Conservation (phyloP, 768 basidiomycete genomes). For the Boletus patriciae region DNA sequence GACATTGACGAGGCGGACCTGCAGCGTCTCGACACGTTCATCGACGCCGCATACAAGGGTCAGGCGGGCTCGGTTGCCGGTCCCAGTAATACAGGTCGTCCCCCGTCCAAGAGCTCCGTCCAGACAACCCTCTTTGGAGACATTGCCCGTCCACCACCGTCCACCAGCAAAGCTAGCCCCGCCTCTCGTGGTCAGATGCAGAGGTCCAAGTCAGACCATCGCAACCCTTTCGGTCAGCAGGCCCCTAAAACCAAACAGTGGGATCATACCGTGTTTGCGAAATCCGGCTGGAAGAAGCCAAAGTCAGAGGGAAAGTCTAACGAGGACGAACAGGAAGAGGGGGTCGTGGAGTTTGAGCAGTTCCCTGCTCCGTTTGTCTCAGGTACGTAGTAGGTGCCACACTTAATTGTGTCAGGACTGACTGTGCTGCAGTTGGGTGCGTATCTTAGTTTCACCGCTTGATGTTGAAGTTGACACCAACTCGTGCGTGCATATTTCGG, state of each 20-base stretch:
- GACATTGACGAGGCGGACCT: conserved; percentile 60
- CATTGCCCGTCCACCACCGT: conserved; percentile 39
- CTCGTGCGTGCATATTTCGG: background rate
- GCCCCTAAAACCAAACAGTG: conserved; percentile 76
- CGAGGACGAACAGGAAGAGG: conserved; percentile 59
- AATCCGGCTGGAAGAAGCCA: conserved; percentile 64
- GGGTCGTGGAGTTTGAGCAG: conserved; percentile 71
- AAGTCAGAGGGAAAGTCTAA: conserved; percentile 56
- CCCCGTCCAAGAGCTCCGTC: conserved; percentile 39
- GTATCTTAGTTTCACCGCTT: conserved; percentile 23
- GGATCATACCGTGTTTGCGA: conserved; percentile 89
- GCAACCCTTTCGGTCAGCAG: conserved; percentile 51
- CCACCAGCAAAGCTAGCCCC: conserved; percentile 30
- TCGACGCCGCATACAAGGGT: conserved; percentile 47
- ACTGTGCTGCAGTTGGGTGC: conserved; percentile 50
- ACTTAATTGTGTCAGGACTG: conserved; percentile 2
- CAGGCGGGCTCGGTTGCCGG: conserved; percentile 44
- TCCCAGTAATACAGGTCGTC: conserved; percentile 27
- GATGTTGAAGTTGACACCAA: conserved; percentile 4
- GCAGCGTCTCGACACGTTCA: conserved; percentile 51
- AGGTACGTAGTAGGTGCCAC: conserved; percentile 43
- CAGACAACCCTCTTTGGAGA: conserved; percentile 73
- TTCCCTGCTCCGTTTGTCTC: conserved; percentile 78
- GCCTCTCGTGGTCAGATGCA: conserved; percentile 38
- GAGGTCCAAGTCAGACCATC: conserved; percentile 42